Evolutionary conservation across 1,139 yeast species (phyloP).

Genomic region (Suhomyces taliae): DNA sequence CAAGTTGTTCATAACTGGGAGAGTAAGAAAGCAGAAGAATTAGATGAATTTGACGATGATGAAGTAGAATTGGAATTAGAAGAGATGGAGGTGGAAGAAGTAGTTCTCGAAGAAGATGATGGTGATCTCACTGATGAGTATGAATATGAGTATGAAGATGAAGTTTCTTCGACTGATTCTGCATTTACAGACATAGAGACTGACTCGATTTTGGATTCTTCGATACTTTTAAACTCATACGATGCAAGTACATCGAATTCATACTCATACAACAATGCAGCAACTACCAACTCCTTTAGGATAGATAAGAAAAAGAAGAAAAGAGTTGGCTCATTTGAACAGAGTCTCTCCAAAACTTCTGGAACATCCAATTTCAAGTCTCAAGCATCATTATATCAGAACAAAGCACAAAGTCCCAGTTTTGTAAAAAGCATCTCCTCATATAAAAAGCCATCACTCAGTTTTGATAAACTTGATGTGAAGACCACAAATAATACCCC

Average conservation of each 20-base stretch:
- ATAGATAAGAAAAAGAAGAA: constrained; percentile 21
- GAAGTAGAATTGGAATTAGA: constrained; percentile 8
- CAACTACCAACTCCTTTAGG: constrained; percentile 11
- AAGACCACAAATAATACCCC: constrained; percentile 4
- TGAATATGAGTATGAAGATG: constrained; percentile 20
- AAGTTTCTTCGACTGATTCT: constrained; percentile 37
- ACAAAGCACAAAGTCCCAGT: not conserved
- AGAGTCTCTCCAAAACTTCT: constrained; percentile 16
- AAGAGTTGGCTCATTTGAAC: constrained; percentile 20
- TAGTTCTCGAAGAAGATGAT: constrained; percentile 2
- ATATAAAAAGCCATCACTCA: constrained; percentile 13
- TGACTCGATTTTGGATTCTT: constrained; percentile 38
- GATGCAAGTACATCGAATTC: constrained; percentile 13
- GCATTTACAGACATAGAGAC: constrained; percentile 49
- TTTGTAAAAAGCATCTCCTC: constrained; percentile 1
- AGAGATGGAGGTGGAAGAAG: not conserved
- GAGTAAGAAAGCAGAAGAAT: constrained; percentile 3
- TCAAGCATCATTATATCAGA: constrained; percentile 8
- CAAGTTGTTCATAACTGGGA: constrained; percentile 19
- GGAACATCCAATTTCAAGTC: constrained; percentile 9
- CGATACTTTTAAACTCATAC: constrained; percentile 31
- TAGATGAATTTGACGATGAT: constrained; percentile 12
- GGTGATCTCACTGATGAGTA: constrained; percentile 11
- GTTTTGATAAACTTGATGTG: constrained; percentile 27
- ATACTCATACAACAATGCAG: constrained; percentile 17